Conservation (phyloP, 805 yeast genomes). For the Ogataea nakhonphanomensis region DNA sequence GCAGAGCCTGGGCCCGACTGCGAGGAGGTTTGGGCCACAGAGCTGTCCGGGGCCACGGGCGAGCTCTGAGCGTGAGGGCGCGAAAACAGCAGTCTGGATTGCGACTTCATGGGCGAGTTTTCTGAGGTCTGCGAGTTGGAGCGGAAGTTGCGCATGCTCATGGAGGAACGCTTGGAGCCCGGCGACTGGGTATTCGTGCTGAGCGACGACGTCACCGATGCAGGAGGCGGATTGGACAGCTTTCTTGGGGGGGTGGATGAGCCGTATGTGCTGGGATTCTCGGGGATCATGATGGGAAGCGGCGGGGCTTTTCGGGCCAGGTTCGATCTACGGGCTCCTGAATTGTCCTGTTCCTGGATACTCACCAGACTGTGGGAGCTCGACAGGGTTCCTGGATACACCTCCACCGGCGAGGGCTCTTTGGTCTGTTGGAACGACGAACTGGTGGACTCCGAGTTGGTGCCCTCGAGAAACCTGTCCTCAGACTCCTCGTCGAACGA, state of each 20-base stretch:
- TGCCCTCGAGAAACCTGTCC: slow-evolving; percentile 11
- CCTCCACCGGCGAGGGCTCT: slow-evolving; percentile 20
- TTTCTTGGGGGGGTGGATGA: slow-evolving; percentile 15
- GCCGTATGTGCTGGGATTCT: neutral
- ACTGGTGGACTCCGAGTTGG: slow-evolving; percentile 15
- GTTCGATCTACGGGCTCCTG: neutral
- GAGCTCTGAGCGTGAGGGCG: slow-evolving; percentile 11
- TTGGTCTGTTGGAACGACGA: slow-evolving; percentile 17
- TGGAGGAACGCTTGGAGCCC: slow-evolving; percentile 30
- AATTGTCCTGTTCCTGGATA: slow-evolving; percentile 2
- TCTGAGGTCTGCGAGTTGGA: slow-evolving; percentile 30
- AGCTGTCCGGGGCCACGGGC: slow-evolving; percentile 7
- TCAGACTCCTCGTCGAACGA: slow-evolving; percentile 13
- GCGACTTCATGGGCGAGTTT: slow-evolving; percentile 22
- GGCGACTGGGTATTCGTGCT: slow-evolving; percentile 20
- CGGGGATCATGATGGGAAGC: slow-evolving; percentile 1
- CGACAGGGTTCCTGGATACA: slow-evolving; percentile 6
- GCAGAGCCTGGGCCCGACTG: too few species aligned
- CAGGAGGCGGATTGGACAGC: slow-evolving; percentile 6
- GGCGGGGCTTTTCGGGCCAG: slow-evolving; percentile 13
- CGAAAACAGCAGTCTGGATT: slow-evolving; percentile 1
- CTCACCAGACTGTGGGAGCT: slow-evolving; percentile 12
- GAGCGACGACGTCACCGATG: slow-evolving; percentile 7
- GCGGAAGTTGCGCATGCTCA: slow-evolving; percentile 33
- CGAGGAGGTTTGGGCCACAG: too few species aligned